Evolutionary conservation across 2,329 filamentous ascomycete genomes (phyloP).

Genomic region (Claviceps sp.): DNA sequence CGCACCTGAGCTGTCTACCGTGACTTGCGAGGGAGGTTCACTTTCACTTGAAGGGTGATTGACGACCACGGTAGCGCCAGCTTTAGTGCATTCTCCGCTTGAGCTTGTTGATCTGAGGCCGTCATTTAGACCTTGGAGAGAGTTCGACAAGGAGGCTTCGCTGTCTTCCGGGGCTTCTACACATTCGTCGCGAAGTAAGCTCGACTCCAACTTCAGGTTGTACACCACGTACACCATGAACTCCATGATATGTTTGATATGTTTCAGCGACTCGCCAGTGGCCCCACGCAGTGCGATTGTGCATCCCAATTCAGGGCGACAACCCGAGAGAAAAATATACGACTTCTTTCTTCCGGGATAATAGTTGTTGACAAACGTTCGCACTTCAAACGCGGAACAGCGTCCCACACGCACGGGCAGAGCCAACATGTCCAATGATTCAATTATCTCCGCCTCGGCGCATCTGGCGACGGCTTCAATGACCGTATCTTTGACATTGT

Average conservation of each 20-base stretch:
- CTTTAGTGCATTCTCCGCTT: slow-evolving; percentile 16
- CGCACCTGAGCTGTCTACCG: slow-evolving; percentile 16
- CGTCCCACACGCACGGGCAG: slow-evolving; percentile 58
- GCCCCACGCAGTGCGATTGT: slow-evolving; percentile 86
- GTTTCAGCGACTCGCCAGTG: slow-evolving; percentile 54
- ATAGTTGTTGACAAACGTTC: slow-evolving; percentile 77
- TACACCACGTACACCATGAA: slow-evolving; percentile 99
- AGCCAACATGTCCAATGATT: slow-evolving; percentile 86
- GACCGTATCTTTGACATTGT: slow-evolving; percentile 93
- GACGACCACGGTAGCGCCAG: slow-evolving; percentile 18
- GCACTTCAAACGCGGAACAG: slow-evolving; percentile 83
- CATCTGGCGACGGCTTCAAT: slow-evolving; percentile 90
- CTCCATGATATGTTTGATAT: slow-evolving; percentile 86
- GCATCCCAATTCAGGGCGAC: slow-evolving; percentile 78
- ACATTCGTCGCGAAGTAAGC: slow-evolving; percentile 83
- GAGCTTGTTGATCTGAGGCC: slow-evolving; percentile 22
- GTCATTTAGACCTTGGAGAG: slow-evolving; percentile 27
- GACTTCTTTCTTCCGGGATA: slow-evolving; percentile 72
- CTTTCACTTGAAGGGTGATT: slow-evolving; percentile 25
- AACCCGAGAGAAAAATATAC: slow-evolving; percentile 90
- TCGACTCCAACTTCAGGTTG: slow-evolving; percentile 91
- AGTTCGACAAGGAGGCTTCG: slow-evolving; percentile 27
- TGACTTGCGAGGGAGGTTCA: slow-evolving; percentile 22
- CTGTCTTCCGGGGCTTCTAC: slow-evolving; percentile 61
- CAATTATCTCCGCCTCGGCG: slow-evolving; percentile 82